phyloP scores from a whole-genome alignment of 208 protist genomes.

The Trypanosoma cruzi region DNA sequence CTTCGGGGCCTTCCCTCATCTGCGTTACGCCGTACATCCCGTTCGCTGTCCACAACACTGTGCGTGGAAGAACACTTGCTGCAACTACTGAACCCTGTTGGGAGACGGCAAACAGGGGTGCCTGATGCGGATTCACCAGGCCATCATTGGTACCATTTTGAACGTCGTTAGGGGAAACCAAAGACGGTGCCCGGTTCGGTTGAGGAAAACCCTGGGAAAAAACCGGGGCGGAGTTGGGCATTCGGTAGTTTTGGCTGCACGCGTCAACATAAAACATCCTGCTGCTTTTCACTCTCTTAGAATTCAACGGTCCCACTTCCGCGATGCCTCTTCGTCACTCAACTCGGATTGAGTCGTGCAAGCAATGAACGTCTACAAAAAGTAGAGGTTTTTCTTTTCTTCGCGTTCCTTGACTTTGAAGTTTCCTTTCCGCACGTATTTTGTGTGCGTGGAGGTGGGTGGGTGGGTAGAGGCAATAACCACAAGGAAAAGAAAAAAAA shows the following conservation, averaged over 20 bases:
- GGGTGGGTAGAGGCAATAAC: too few relatives aligned
- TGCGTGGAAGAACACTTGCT: neutral
- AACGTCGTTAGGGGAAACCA: neutral
- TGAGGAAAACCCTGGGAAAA: neutral
- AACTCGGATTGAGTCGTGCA: too few relatives aligned
- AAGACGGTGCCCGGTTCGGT: neutral
- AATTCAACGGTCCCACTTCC: too few relatives aligned
- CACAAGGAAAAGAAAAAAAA: too few relatives aligned
- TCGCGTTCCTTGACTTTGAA: too few relatives aligned
- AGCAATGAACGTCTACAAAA: too few relatives aligned
- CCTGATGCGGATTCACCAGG: neutral
- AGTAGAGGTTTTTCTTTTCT: too few relatives aligned
- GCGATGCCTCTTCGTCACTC: too few relatives aligned
- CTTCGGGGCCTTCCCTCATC: neutral
- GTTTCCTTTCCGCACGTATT: too few relatives aligned
- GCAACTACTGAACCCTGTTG: neutral
- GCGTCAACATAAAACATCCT: conserved; percentile 7
- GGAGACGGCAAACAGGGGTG: neutral
- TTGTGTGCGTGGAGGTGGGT: too few relatives aligned
- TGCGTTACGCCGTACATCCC: conserved; percentile 1
- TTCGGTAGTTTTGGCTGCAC: neutral
- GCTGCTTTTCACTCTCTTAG: neutral
- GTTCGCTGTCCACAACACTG: neutral
- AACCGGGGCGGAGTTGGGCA: neutral
- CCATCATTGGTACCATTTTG: neutral